phyloP scores from a whole-genome alignment of 208 protist genomes.

The Wallacemonas collosoma region DNA sequence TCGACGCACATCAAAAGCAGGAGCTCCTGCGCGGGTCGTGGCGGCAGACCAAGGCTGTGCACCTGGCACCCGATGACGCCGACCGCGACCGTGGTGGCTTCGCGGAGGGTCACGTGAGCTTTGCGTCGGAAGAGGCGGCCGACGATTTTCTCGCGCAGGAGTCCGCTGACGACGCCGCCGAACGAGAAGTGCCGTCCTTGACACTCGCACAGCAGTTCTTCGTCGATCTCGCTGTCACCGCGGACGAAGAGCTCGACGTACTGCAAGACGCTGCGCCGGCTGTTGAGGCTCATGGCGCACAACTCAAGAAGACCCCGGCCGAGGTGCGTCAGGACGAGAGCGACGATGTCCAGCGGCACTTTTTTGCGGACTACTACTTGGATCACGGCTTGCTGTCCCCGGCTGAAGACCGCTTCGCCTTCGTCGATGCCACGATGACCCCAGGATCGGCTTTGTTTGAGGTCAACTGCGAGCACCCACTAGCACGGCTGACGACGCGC shows the following conservation, averaged over 20 bases:
- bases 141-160: conserved; percentile 55
- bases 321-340: conserved; percentile 59
- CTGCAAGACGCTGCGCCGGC: background rate
- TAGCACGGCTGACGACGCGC: conserved; percentile 61
- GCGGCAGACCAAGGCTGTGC: conserved; percentile 43
- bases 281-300: background rate
- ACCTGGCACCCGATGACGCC: conserved; percentile 34
- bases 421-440: conserved; percentile 63
- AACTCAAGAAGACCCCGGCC: conserved; percentile 28
- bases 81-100: conserved; percentile 55
- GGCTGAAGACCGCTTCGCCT: conserved; percentile 32
- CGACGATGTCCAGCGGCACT: conserved; percentile 59
- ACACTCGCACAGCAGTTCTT: conserved; percentile 67
- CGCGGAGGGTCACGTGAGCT: conserved; percentile 33
- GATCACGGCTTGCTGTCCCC: conserved; percentile 50
- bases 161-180: conserved; percentile 32
- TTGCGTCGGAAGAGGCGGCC: conserved; percentile 68
- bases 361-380: conserved; percentile 79
- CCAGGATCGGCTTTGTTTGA: conserved; percentile 47
- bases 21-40: conserved; percentile 62
- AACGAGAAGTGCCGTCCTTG: conserved; percentile 47
- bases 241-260: conserved; percentile 66
- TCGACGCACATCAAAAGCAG: conserved; percentile 35
- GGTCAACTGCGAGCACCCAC: conserved; percentile 50
- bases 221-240: conserved; percentile 51